A percentile compares a stretch with the other conserved stretches of the same genome.
These are phyloP conservation scores for Erucastrum elatum DNA, from an alignment of 345 rosid species.

Conservation along the genomic window DNA sequence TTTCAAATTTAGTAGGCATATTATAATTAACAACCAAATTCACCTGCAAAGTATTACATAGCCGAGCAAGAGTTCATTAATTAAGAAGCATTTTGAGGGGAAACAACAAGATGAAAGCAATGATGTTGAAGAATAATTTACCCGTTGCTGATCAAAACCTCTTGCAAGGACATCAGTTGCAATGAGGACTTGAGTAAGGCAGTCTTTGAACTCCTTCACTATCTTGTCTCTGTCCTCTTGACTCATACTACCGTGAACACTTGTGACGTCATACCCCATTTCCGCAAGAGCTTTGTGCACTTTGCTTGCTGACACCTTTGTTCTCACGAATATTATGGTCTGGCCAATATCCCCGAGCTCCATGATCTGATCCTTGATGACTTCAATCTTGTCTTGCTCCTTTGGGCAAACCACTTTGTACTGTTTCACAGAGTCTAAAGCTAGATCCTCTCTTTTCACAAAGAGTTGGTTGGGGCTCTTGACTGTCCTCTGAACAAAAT, in stretches of 20 bases:
- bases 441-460: slow-evolving; percentile 88
- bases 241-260: slow-evolving; percentile 66
- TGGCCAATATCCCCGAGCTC: slow-evolving; percentile 90
- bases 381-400: slow-evolving; percentile 66
- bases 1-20: slow-evolving; percentile 65
- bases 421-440: slow-evolving; percentile 85
- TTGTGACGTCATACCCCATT: slow-evolving; percentile 81
- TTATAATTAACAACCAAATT: slow-evolving; percentile 86
- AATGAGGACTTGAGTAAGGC: slow-evolving; percentile 82
- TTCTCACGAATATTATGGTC: slow-evolving; percentile 73
- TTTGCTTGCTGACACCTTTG: slow-evolving; percentile 59
- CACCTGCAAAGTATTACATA: slow-evolving; percentile 49
- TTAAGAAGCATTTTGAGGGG: not conserved
- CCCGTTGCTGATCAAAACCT: slow-evolving; percentile 96
- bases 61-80: not conserved
- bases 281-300: slow-evolving; percentile 66
- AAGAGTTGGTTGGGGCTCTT: slow-evolving; percentile 81
- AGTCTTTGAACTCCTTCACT: slow-evolving; percentile 83
- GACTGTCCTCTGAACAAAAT: slow-evolving; percentile 62
- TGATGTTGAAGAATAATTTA: slow-evolving; percentile 20
- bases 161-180: slow-evolving; percentile 89
- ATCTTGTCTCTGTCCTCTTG: slow-evolving; percentile 79
- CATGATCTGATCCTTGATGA: slow-evolving; percentile 77
- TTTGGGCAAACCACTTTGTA: slow-evolving; percentile 85
- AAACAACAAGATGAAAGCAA: not conserved